Evolutionary conservation across 108 stramenopile species (phyloP).

Genomic region (Aurantiochytrium sp.): DNA sequence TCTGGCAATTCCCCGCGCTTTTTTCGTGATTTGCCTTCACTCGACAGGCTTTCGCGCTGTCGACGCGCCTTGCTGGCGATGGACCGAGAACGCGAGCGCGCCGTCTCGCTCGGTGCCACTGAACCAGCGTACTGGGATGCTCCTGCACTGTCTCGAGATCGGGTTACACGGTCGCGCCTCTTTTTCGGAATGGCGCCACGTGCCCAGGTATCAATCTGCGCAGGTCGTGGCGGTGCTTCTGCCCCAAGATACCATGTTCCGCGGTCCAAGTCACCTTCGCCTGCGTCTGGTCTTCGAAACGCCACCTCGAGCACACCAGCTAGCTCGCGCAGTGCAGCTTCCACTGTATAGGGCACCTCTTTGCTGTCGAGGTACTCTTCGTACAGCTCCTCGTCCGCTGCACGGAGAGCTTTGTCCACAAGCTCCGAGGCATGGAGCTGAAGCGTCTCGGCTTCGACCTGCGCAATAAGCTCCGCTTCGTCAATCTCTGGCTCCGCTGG

Average conservation of each 20-base stretch:
- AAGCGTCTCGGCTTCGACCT: neutral
- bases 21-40: neutral
- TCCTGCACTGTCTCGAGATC: neutral
- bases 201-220: neutral
- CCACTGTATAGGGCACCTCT: neutral
- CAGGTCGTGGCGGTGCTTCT: neutral
- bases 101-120: neutral
- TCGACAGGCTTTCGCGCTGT: neutral
- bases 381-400: neutral
- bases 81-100: neutral
- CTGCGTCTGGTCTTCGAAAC: neutral
- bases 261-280: neutral
- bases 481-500: neutral
- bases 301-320: neutral
- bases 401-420: neutral
- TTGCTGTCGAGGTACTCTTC: neutral
- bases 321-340: neutral
- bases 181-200: neutral
- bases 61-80: neutral
- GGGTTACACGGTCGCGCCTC: too few species aligned
- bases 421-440: neutral
- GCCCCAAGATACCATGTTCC: neutral
- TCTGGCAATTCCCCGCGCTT: neutral
- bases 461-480: neutral
- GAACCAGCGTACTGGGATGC: neutral